Conservation (phyloP, 2,329 filamentous ascomycete genomes). For the Hirsutella minnesotensis region DNA sequence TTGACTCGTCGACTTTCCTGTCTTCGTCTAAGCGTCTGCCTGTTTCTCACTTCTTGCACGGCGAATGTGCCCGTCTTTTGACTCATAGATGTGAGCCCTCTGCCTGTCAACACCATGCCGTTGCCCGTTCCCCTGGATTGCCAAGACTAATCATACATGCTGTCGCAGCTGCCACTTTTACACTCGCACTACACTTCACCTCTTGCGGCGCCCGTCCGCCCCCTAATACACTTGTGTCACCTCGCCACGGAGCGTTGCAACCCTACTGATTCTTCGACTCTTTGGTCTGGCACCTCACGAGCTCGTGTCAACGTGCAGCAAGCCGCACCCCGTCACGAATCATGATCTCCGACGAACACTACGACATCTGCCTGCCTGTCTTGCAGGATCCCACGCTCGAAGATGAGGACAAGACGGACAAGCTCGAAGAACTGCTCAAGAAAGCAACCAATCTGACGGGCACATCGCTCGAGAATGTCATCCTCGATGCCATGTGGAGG, state of each 20-base stretch:
- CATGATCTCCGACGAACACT: slow-evolving; percentile 90
- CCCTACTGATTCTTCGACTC: not conserved
- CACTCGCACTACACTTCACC: no score
- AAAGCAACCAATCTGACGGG: slow-evolving; percentile 67
- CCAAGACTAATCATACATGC: no score
- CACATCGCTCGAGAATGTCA: slow-evolving; percentile 72
- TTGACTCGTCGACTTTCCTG: slow-evolving; percentile 1
- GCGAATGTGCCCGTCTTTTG: no score
- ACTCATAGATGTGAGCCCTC: no score
- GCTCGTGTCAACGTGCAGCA: not conserved
- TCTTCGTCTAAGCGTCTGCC: slow-evolving; percentile 2
- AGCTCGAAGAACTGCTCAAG: slow-evolving; percentile 73
- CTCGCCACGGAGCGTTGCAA: no score
- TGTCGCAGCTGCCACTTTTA: no score
- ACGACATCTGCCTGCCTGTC: slow-evolving; percentile 82
- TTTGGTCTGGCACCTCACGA: no score
- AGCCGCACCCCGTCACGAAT: slow-evolving; percentile 14
- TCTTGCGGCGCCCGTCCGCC: no score
- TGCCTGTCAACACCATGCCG: no score
- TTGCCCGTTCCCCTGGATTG: no score
- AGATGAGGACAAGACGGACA: slow-evolving; percentile 93
- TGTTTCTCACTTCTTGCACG: no score
- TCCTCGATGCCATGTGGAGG: slow-evolving; percentile 84
- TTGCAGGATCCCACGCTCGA: slow-evolving; percentile 72
- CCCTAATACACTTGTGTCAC: no score